Evolutionary conservation across 805 yeast species (phyloP).

Genomic region (Kluyveromyces starmeri): DNA sequence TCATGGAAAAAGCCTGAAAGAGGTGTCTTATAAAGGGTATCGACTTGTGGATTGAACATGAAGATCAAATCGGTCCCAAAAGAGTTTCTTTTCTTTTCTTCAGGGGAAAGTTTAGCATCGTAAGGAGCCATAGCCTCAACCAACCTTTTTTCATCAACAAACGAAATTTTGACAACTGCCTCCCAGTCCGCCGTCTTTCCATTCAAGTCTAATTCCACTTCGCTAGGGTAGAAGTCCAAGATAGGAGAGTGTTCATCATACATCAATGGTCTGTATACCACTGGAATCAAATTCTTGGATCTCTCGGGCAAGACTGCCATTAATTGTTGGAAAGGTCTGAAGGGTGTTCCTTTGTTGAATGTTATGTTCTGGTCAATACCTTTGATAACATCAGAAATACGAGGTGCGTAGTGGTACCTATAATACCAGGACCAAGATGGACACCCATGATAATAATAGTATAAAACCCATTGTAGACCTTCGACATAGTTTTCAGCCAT

Average conservation of each 20-base stretch:
- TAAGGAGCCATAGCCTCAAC: conserved; percentile 62
- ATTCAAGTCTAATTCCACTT: conserved; percentile 81
- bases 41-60: conserved; percentile 67
- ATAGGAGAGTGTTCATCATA: conserved; percentile 80
- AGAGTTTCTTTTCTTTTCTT: conserved; percentile 64
- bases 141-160: conserved; percentile 78
- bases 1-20: conserved; percentile 69
- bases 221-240: conserved; percentile 80
- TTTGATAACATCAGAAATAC: conserved; percentile 73
- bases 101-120: conserved; percentile 53
- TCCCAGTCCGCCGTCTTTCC: conserved; percentile 98
- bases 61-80: conserved; percentile 65
- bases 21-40: conserved; percentile 62
- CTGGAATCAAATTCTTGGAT: conserved; percentile 72
- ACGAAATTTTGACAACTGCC: conserved; percentile 86
- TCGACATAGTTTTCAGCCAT: conserved; percentile 77
- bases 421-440: conserved; percentile 96
- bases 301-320: conserved; percentile 97
- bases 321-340: conserved; percentile 87
- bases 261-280: conserved; percentile 72
- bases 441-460: conserved; percentile 82
- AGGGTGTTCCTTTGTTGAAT: conserved; percentile 69
- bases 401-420: conserved; percentile 85
- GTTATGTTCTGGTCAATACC: conserved; percentile 60
- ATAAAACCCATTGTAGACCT: conserved; percentile 95